Conservation (phyloP, 306 rosid species). For the Benincasa hispida region DNA sequence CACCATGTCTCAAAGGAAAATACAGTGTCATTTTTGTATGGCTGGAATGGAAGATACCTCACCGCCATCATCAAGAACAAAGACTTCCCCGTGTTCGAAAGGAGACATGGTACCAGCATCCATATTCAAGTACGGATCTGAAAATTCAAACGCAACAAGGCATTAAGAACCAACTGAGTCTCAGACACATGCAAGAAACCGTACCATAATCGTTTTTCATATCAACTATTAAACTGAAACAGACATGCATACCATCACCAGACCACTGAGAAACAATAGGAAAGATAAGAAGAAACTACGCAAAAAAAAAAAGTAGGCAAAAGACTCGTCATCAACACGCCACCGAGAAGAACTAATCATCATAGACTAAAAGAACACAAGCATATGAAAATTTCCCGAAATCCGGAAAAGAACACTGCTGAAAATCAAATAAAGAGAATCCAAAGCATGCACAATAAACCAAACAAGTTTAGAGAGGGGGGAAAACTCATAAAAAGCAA, state of each 20-base stretch:
- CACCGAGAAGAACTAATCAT: neutral
- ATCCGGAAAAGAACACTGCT: neutral
- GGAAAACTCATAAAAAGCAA: neutral
- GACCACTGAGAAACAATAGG: neutral
- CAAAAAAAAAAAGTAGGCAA: neutral
- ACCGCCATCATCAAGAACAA: slow-evolving; percentile 98
- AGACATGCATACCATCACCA: neutral
- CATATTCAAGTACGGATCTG: slow-evolving; percentile 94
- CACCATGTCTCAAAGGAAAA: neutral
- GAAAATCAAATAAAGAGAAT: neutral
- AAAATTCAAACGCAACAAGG: slow-evolving; percentile 2
- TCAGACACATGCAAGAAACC: neutral
- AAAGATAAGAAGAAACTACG: neutral
- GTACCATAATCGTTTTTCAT: neutral
- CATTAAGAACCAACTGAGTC: neutral
- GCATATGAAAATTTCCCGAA: neutral
- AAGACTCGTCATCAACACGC: neutral
- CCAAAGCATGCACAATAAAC: neutral
- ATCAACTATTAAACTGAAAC: neutral
- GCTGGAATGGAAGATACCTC: slow-evolving; percentile 37
- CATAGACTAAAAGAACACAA: neutral
- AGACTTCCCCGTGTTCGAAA: slow-evolving; percentile 98
- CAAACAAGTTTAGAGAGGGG: neutral
- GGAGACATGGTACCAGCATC: slow-evolving; percentile 99
- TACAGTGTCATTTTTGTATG: neutral